Evolutionary conservation across 2,329 filamentous ascomycete species (phyloP).

Genomic region (Ceratocystis alfenasii): DNA sequence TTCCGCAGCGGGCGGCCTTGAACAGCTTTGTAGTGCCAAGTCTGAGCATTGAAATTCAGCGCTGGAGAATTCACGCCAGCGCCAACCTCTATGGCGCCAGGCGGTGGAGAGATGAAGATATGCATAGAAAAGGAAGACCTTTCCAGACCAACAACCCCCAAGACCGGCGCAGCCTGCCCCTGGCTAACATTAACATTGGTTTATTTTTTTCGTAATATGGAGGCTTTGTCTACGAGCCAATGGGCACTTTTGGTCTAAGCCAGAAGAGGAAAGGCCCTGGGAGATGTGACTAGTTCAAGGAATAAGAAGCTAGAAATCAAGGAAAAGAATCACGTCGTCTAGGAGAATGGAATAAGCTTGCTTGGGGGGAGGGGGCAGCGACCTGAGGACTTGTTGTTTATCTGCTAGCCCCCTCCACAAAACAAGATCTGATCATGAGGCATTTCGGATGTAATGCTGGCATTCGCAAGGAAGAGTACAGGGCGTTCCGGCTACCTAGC

Average conservation of each 20-base stretch:
- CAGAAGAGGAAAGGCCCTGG: neutral
- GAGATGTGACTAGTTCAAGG: neutral
- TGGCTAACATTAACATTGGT: constrained; percentile 6
- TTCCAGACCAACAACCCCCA: neutral
- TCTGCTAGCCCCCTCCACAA: no score
- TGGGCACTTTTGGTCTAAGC: neutral
- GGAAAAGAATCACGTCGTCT: neutral
- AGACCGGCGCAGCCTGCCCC: neutral
- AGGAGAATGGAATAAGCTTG: neutral
- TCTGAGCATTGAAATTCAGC: neutral
- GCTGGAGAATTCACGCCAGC: neutral
- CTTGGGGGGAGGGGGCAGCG: no score
- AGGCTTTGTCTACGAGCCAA: neutral
- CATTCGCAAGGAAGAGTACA: no score
- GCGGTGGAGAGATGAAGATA: constrained; percentile 5
- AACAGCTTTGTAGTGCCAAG: neutral
- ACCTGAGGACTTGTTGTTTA: no score
- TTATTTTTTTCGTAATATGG: neutral
- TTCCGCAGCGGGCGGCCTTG: neutral
- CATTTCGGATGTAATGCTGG: no score
- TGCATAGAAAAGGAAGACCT: neutral
- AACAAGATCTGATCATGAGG: no score
- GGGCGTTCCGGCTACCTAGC: no score
- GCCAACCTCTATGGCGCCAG: neutral
- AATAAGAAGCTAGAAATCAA: neutral